Base-by-base conservation (phyloP, 2,329 filamentous ascomycete genomes). In the Elsinoe arachidis region DNA sequence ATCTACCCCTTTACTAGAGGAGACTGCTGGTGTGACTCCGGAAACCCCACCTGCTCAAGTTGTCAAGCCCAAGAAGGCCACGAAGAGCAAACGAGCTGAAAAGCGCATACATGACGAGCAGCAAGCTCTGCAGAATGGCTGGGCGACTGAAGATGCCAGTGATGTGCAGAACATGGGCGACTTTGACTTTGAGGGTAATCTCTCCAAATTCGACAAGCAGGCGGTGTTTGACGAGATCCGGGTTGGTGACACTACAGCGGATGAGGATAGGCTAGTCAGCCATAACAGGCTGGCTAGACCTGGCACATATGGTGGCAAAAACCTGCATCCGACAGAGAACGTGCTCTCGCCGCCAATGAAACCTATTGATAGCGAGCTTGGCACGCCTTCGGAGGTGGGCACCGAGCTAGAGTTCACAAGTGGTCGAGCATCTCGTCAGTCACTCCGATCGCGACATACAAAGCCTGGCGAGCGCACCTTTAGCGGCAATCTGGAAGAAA, bases 91-190 rank as follows among this genome's bases (percentile, higher is more conserved):
- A 55, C 72, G 69, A 58, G 74, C 73, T 64, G 69, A 67, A 30
- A 74, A 75, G 57, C 75, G 76, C 26, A 76, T 77, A 62, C 75
- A 74, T 58, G 71, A 71, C 67, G 72, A 62, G 72, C 73, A 63
- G 7, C 79, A 82, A 58, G 76, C 79, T 56, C 58, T 62, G 37
- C 72, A 89, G 43, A 95, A 90, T 68, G 92, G 90, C 2, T 97
- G 92, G 91, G 90, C 89, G 3, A 96, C 92, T 0, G 93, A 96
- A 68, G 92, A 97, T 67, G 91, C 92, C 19, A 96, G 90, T 0
- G 93, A 97, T 68, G 88, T 93, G 19, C 88, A 92, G 72, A 92
- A 95, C 68, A 82, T 93, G 77, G 89, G 88, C 10, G 93, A 97
- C 60, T 97, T 97, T 65, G 92, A 97, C 70, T 97, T 97, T 66